phyloP scores from a whole-genome alignment of 1,284 basidiomycete species.

The Tylopilus sp. region DNA sequence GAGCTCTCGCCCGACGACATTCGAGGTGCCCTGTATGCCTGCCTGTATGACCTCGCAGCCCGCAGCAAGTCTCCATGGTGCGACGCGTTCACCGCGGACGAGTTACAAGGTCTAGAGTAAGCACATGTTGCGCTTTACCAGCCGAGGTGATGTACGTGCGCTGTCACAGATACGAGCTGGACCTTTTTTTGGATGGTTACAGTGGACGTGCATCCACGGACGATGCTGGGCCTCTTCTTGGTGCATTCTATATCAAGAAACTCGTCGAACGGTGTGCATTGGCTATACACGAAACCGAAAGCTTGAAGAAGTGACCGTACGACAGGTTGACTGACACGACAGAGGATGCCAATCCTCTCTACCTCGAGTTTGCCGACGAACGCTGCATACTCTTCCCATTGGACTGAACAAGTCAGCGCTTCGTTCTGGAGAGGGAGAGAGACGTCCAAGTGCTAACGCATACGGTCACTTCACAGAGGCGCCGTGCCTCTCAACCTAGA shows the following conservation, averaged over 20 bases:
- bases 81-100: slow-evolving; percentile 36
- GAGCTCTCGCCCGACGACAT: slow-evolving; percentile 32
- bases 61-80: slow-evolving; percentile 41
- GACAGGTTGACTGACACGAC: slow-evolving; percentile 38
- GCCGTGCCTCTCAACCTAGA: slow-evolving; percentile 27
- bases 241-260: slow-evolving; percentile 41
- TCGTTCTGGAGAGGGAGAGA: no score
- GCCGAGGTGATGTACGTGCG: background rate
- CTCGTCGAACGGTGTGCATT: slow-evolving; percentile 39
- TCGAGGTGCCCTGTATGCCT: slow-evolving; percentile 46
- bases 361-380: slow-evolving; percentile 52
- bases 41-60: slow-evolving; percentile 45
- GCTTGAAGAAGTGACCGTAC: no score
- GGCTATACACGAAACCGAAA: no score
- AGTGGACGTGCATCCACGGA: slow-evolving; percentile 39
- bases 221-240: slow-evolving; percentile 39
- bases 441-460: no score
- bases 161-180: slow-evolving; percentile 36
- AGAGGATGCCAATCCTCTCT: slow-evolving; percentile 32
- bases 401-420: slow-evolving; percentile 41
- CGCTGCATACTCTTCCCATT: slow-evolving; percentile 43
- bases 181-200: slow-evolving; percentile 40
- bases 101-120: slow-evolving; percentile 41
- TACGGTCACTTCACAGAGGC: no score
- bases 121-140: slow-evolving; percentile 7